A percentile compares a stretch with the other conserved stretches of the same genome.
These are phyloP conservation scores for Cystobasidium onofrii DNA, from an alignment of 768 basidiomycete species.

Conservation along the genomic window DNA sequence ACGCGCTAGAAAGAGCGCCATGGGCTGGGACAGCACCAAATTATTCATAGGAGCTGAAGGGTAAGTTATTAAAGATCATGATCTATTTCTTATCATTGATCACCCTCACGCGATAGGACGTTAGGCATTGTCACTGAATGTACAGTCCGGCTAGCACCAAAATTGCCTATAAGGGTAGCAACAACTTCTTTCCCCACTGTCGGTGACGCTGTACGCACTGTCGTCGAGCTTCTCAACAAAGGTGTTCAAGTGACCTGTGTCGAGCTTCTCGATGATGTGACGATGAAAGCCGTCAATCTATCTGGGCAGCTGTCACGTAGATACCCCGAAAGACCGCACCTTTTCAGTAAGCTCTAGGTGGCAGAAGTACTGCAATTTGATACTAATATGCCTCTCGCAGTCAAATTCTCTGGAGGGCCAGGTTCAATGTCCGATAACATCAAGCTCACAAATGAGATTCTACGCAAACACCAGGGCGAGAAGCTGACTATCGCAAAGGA, in stretches of 20 bases:
- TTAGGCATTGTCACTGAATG: constrained; percentile 80
- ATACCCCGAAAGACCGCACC: constrained; percentile 26
- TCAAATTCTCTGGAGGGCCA: constrained; percentile 78
- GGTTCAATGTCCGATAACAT: constrained; percentile 54
- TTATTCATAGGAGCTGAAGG: constrained; percentile 50
- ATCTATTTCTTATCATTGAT: background rate
- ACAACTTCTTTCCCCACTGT: constrained; percentile 80
- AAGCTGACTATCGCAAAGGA: constrained; percentile 65
- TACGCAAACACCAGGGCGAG: constrained; percentile 59
- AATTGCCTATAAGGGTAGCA: constrained; percentile 73
- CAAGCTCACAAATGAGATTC: constrained; percentile 48
- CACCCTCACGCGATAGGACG: constrained; percentile 51
- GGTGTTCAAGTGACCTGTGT: constrained; percentile 73
- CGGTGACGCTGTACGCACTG: constrained; percentile 65
- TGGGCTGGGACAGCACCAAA: constrained; percentile 60
- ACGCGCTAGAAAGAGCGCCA: constrained; percentile 62
- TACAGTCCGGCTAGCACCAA: constrained; percentile 73
- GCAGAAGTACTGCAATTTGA: constrained; percentile 16
- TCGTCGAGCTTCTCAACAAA: constrained; percentile 68
- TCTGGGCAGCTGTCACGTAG: constrained; percentile 14
- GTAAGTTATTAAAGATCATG: constrained; percentile 49
- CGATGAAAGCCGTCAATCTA: constrained; percentile 25
- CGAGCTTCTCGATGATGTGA: constrained; percentile 74
- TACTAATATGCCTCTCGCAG: constrained; percentile 56
- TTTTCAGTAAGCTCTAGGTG: constrained; percentile 9